phyloP scores from a whole-genome alignment of 768 basidiomycete genomes.

The Clitopilus hobsonii region DNA sequence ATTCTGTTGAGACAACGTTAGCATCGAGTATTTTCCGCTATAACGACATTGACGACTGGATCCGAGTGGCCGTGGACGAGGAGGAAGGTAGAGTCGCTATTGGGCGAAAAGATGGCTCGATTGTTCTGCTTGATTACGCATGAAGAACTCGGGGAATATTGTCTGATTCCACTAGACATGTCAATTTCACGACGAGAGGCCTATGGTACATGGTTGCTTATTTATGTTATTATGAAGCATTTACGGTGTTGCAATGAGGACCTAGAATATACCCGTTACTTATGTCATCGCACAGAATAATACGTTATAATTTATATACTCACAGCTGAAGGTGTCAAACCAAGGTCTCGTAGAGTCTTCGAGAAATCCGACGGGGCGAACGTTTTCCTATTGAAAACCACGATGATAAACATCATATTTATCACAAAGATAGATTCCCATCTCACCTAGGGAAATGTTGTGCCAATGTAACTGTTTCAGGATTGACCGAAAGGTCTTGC shows the following conservation, averaged over 20 bases:
- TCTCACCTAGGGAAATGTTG: constrained; percentile 82
- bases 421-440: not conserved
- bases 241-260: constrained; percentile 39
- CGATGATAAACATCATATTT: constrained; percentile 1
- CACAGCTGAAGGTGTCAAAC: constrained; percentile 89
- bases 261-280: constrained; percentile 26
- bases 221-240: not conserved
- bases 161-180: not conserved
- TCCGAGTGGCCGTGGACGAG: constrained; percentile 40
- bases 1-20: constrained; percentile 19
- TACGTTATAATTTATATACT: too few relatives aligned
- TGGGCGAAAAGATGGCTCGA: constrained; percentile 39
- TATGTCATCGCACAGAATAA: too few relatives aligned
- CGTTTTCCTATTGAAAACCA: constrained; percentile 57
- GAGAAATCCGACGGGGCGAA: constrained; percentile 70
- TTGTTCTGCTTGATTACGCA: constrained; percentile 48
- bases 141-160: constrained; percentile 10
- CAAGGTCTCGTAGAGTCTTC: constrained; percentile 78
- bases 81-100: constrained; percentile 41
- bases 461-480: constrained; percentile 73
- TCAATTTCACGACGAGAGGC: not conserved
- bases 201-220: not conserved
- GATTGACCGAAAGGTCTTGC: constrained; percentile 64
- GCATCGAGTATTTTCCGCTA: constrained; percentile 40
- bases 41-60: constrained; percentile 47